Evolutionary conservation across 345 rosid species (phyloP).

Genomic region (Arabis alpina): DNA sequence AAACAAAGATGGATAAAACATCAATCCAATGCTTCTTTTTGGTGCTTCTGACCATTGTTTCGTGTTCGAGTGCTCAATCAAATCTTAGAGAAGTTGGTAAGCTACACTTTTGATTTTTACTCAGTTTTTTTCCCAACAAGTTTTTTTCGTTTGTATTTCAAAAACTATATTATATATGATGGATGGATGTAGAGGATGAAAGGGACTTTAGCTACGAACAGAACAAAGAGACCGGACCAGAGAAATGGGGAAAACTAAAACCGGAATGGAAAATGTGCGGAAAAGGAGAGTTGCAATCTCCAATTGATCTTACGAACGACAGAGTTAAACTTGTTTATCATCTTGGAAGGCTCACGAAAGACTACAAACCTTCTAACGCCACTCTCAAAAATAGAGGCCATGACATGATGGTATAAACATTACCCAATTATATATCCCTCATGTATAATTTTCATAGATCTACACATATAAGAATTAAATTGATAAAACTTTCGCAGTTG

Average conservation of each 20-base stretch:
- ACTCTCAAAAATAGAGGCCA: slow-evolving; percentile 82
- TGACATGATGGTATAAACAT: slow-evolving; percentile 69
- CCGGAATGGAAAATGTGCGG: slow-evolving; percentile 64
- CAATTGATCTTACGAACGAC: slow-evolving; percentile 64
- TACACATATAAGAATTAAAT: not conserved
- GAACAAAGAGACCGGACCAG: slow-evolving; percentile 55
- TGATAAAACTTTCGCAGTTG: not conserved
- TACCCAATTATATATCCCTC: not conserved
- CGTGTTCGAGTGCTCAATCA: slow-evolving; percentile 23
- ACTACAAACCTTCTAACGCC: slow-evolving; percentile 58
- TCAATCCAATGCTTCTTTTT: slow-evolving; percentile 20
- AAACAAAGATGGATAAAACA: slow-evolving; percentile 31
- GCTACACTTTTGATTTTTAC: slow-evolving; percentile 1
- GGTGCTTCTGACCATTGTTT: slow-evolving; percentile 28
- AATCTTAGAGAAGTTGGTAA: slow-evolving; percentile 40
- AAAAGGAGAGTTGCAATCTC: slow-evolving; percentile 84
- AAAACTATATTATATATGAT: not conserved
- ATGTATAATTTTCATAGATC: not conserved
- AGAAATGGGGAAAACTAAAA: slow-evolving; percentile 69
- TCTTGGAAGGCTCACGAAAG: slow-evolving; percentile 54
- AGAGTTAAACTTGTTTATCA: slow-evolving; percentile 58
- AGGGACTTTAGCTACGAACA: slow-evolving; percentile 56
- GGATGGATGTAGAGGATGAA: slow-evolving; percentile 60
- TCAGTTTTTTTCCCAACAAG: not conserved
- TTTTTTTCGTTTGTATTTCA: not conserved